These are phyloP conservation scores for Vararia minispora DNA, from an alignment of 768 basidiomycete species.

Conservation along the genomic window DNA sequence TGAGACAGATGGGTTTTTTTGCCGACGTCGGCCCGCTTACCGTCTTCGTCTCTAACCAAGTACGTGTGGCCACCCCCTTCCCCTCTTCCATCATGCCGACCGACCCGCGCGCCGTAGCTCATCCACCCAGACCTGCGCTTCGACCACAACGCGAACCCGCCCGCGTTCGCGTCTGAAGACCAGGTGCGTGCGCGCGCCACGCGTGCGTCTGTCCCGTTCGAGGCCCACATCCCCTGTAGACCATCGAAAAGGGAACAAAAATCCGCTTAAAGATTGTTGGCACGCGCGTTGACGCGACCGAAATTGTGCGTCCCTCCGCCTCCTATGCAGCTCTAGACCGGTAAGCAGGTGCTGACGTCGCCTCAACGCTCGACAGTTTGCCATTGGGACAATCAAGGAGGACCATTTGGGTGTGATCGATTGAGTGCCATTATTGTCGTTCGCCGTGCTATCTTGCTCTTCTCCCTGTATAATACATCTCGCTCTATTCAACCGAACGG, in stretches of 20 bases:
- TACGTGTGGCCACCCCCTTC: conserved; percentile 24
- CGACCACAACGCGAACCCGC: conserved; percentile 95
- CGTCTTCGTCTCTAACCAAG: conserved; percentile 95
- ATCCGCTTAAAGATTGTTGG: conserved; percentile 97
- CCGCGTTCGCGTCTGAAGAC: conserved; percentile 86
- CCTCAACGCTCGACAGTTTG: conserved; percentile 49
- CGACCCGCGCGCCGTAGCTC: conserved; percentile 35
- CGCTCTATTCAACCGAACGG: background rate
- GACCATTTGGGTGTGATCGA: conserved; percentile 94
- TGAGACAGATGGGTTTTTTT: conserved; percentile 98
- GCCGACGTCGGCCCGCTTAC: conserved; percentile 90
- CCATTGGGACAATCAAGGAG: conserved; percentile 97
- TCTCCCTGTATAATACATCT: background rate
- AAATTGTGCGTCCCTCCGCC: conserved; percentile 58
- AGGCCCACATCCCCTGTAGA: conserved; percentile 28
- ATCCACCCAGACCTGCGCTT: conserved; percentile 92
- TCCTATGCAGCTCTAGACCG: background rate
- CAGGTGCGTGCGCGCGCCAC: conserved; percentile 37
- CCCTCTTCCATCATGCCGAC: conserved; percentile 4
- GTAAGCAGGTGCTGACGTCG: no score
- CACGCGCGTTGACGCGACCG: conserved; percentile 93
- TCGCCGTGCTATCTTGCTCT: no score
- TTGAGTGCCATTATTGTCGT: conserved; percentile 18
- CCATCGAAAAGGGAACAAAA: conserved; percentile 88
- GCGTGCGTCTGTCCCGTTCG: background rate